Base-by-base conservation (phyloP, 2,329 filamentous ascomycete species). In the Penicillium sp. region DNA sequence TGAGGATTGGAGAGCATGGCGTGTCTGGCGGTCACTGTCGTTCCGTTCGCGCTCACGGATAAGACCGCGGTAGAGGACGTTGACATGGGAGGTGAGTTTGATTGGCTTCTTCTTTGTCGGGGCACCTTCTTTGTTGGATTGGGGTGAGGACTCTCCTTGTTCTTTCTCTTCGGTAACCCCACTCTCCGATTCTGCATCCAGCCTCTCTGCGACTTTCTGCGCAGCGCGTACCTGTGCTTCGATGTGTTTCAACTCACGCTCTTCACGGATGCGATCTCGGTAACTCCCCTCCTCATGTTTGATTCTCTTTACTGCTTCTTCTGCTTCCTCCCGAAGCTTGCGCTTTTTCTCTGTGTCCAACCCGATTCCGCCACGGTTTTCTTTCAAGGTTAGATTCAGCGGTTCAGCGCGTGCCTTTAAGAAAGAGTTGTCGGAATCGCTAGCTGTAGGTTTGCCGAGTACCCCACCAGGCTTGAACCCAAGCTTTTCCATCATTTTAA, bases 401-500 rank as follows among this genome's bases (percentile, higher is more conserved):
- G 94, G 94, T 70, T 95, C 90, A 3, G 84, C 79, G 37, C 81
- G 75, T 5, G 77, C 77, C 46, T 75, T 63, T n/a, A 25, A 19
- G 40, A 64, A 64, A 61, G 49, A 26, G 9, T 52, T 30, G 19
- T 50, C 54, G 16, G 44, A 42, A n/a, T 50, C 44, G 10, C 40
- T n/a, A 69, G 58, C 26, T 75, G 74, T 9, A n/a, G 80, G 77
- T 63, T 83, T 85, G 1, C 94, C 94, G 3, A 97, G 78, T 0
- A 86, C 82, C 35, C 84, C 85, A 25, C 92, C 91, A 19, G 84
- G 79, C 55, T 85, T 88, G 77, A 95, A 99, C 0, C 94, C 94
- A 81, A 99, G 90, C 74, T 90, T 93, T 22, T 90, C 88, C 92
- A 99, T 96, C 91, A 99, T 97, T 61, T 90, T 86, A 59, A 95